These are phyloP conservation scores for Malassezia arunalokei DNA, from an alignment of 1,284 basidiomycete genomes.

Conservation along the genomic window DNA sequence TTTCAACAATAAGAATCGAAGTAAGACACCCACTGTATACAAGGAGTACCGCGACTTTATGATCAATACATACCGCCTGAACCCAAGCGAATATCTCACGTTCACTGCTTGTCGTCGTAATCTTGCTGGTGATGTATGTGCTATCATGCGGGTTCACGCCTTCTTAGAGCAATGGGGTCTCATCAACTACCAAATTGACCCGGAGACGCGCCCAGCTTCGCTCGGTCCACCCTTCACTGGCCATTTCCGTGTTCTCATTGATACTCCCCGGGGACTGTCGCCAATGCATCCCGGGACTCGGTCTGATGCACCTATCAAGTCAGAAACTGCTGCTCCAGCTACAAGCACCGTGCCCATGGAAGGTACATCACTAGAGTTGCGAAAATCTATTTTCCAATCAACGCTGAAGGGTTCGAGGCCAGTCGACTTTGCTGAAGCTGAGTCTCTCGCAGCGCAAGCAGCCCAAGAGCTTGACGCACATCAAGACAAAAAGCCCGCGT, in stretches of 20 bases:
- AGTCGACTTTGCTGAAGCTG: slow-evolving; percentile 34
- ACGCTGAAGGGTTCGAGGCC: slow-evolving; percentile 38
- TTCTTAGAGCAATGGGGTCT: slow-evolving; percentile 98
- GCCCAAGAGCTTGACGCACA: slow-evolving; percentile 48
- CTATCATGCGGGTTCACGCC: slow-evolving; percentile 95
- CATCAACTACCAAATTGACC: slow-evolving; percentile 99
- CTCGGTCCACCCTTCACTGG: slow-evolving; percentile 95
- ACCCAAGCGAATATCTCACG: slow-evolving; percentile 90
- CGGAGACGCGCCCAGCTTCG: slow-evolving; percentile 82
- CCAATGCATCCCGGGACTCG: slow-evolving; percentile 69
- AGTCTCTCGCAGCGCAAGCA: slow-evolving; percentile 46
- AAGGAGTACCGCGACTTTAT: slow-evolving; percentile 99
- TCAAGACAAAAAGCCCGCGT: slow-evolving; percentile 49
- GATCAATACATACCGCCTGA: slow-evolving; percentile 92
- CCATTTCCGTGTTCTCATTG: slow-evolving; percentile 92
- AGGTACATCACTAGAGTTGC: slow-evolving; percentile 50
- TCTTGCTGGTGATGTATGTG: slow-evolving; percentile 92
- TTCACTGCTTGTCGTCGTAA: slow-evolving; percentile 93
- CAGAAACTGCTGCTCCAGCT: neutral
- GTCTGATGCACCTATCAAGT: neutral
- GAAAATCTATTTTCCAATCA: slow-evolving; percentile 39
- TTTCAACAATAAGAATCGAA: slow-evolving; percentile 79
- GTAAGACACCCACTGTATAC: slow-evolving; percentile 89
- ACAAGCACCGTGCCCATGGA: slow-evolving; percentile 57
- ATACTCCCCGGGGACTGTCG: slow-evolving; percentile 87